phyloP scores from a whole-genome alignment of 495 filamentous ascomycete genomes.

The Terfezia claveryi region DNA sequence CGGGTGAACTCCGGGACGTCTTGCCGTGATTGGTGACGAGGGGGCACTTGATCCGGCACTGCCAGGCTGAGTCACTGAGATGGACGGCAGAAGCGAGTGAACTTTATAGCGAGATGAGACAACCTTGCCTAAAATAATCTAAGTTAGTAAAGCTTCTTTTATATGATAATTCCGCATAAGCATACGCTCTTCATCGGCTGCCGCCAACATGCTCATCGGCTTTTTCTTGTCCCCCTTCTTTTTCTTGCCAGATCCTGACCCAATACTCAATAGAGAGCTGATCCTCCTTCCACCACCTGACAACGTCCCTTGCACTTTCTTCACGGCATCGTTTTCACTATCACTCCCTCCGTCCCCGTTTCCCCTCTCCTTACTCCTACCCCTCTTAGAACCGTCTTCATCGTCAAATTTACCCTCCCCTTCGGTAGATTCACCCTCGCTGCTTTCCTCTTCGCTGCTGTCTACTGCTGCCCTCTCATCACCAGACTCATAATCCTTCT shows the following conservation, averaged over 20 bases:
- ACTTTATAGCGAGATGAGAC: slow-evolving; percentile 24
- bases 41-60: slow-evolving; percentile 22
- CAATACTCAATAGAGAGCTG: slow-evolving; percentile 1
- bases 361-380: slow-evolving; percentile 13
- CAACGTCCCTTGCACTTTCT: slow-evolving; percentile 17
- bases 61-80: slow-evolving; percentile 39
- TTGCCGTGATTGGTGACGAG: slow-evolving; percentile 12
- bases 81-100: slow-evolving; percentile 38
- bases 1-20: slow-evolving; percentile 46
- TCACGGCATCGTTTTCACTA: slow-evolving; percentile 24
- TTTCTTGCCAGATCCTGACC: slow-evolving; percentile 25
- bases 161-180: slow-evolving; percentile 9
- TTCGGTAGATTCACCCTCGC: slow-evolving; percentile 26
- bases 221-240: slow-evolving; percentile 19
- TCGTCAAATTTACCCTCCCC: slow-evolving; percentile 28
- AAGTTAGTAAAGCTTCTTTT: slow-evolving; percentile 1
- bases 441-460: slow-evolving; percentile 21
- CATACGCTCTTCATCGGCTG: slow-evolving; percentile 61
- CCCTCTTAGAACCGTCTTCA: not conserved
- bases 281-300: slow-evolving; percentile 1
- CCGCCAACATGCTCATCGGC: slow-evolving; percentile 38
- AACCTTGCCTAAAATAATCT: slow-evolving; percentile 11
- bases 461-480: slow-evolving; percentile 28
- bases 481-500: slow-evolving; percentile 46
- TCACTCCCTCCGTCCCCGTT: slow-evolving; percentile 28